Conservation (phyloP, 1,139 yeast genomes). For the Pichia sp. region DNA sequence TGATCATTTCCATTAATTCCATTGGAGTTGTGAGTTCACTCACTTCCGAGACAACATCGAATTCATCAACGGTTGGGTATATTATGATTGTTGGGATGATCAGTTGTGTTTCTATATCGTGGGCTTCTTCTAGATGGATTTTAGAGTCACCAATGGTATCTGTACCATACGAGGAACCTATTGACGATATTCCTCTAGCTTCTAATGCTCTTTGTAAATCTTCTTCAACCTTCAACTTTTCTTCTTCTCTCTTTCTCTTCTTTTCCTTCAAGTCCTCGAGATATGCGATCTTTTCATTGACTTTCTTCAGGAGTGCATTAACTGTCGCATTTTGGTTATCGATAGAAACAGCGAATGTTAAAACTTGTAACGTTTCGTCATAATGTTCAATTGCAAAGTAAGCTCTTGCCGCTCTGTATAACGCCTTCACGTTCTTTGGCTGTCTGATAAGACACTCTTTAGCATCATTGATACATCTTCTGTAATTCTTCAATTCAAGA, state of each 20-base stretch:
- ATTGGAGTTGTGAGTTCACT: conserved; percentile 66
- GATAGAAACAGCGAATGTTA: conserved; percentile 60
- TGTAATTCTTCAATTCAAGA: conserved; percentile 76
- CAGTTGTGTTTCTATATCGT: conserved; percentile 75
- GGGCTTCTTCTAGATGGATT: conserved; percentile 61
- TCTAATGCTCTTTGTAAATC: conserved; percentile 53
- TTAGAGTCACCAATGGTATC: conserved; percentile 47
- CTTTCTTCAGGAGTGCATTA: conserved; percentile 39
- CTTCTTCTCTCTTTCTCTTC: conserved; percentile 26
- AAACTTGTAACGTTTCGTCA: conserved; percentile 71
- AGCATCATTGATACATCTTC: conserved; percentile 87
- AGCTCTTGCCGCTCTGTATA: conserved; percentile 83
- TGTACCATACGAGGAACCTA: conserved; percentile 51
- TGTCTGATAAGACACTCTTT: conserved; percentile 65
- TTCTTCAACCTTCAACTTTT: conserved; percentile 35
- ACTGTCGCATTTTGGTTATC: conserved; percentile 61
- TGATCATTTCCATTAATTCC: conserved; percentile 54
- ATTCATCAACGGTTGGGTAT: conserved; percentile 83
- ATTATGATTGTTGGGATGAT: conserved; percentile 77
- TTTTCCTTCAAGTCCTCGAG: conserved; percentile 28
- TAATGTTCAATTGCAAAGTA: conserved; percentile 62
- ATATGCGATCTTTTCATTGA: conserved; percentile 38
- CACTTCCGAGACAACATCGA: conserved; percentile 75
- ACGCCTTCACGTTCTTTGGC: conserved; percentile 75
- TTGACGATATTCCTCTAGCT: conserved; percentile 50